These are phyloP conservation scores for Triangularia verruculosa DNA, from an alignment of 2,329 filamentous ascomycete species.

Conservation along the genomic window DNA sequence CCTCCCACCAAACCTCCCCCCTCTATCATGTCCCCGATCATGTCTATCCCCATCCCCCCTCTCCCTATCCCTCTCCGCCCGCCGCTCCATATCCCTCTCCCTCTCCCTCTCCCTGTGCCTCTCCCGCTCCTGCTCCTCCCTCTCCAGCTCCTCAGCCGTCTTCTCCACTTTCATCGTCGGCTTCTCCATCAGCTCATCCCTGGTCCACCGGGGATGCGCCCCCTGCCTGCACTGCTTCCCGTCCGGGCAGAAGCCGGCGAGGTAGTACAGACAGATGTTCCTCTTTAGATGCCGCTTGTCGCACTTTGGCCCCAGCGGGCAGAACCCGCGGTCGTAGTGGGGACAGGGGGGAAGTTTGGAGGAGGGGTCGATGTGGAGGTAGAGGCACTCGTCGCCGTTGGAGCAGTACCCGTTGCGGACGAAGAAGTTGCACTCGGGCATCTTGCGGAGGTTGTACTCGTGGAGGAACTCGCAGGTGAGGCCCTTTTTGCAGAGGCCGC, in stretches of 20 bases:
- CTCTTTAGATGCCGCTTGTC: constrained; percentile 85
- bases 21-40: constrained; percentile 15
- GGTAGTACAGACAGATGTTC: constrained; percentile 76
- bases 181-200: constrained; percentile 68
- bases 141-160: constrained; percentile 54
- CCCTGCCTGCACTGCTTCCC: constrained; percentile 67
- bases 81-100: constrained; percentile 33
- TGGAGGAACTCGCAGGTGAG: constrained; percentile 96
- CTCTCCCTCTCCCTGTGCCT: constrained; percentile 25
- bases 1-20: constrained; percentile 24
- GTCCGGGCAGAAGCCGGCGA: constrained; percentile 93
- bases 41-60: constrained; percentile 9
- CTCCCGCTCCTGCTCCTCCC: constrained; percentile 45
- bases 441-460: constrained; percentile 96
- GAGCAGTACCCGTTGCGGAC: constrained; percentile 90
- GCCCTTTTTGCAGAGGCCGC: constrained; percentile 96
- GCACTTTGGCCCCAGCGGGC: constrained; percentile 82
- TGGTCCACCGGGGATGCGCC: constrained; percentile 73
- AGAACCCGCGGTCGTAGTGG: constrained; percentile 94
- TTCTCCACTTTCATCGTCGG: constrained; percentile 67
- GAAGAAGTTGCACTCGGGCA: constrained; percentile 98
- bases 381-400: constrained; percentile 94
- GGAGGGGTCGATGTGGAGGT: constrained; percentile 83
- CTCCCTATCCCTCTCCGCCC: constrained; percentile 27
- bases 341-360: constrained; percentile 77